A percentile compares a stretch with the other conserved stretches of the same genome.
Conservation (phyloP, 495 filamentous ascomycete species). For the Cudoniella acicularis region DNA sequence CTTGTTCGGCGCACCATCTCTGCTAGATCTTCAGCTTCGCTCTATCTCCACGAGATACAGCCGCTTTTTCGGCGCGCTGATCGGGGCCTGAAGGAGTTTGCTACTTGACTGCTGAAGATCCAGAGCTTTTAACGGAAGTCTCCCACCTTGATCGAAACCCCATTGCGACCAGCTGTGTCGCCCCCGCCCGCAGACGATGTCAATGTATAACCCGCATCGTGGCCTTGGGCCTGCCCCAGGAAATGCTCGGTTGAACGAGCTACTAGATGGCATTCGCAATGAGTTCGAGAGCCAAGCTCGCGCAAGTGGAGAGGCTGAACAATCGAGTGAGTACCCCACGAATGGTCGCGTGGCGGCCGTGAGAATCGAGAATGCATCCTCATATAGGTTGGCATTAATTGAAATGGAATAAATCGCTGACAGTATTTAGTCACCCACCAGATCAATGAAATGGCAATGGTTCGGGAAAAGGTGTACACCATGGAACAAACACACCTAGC, state of each 20-base stretch:
- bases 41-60: not conserved
- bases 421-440: conserved; percentile 68
- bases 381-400: no score
- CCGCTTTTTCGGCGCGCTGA: not conserved
- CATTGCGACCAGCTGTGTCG: no score
- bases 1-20: not conserved
- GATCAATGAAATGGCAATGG: conserved; percentile 87
- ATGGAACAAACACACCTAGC: conserved; percentile 82
- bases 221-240: conserved; percentile 63
- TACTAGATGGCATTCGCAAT: conserved; percentile 81
- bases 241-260: conserved; percentile 78
- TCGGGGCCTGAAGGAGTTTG: not conserved
- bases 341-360: no score
- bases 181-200: conserved; percentile 36
- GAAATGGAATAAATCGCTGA: no score
- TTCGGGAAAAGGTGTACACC: conserved; percentile 84
- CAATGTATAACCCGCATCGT: conserved; percentile 90
- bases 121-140: not conserved
- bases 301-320: conserved; percentile 77
- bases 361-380: no score
- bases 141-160: not conserved
- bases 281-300: conserved; percentile 85
- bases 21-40: not conserved
- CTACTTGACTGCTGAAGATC: not conserved
- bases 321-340: conserved; percentile 67